Conservation (phyloP, 768 basidiomycete genomes). For the Clavulina sp. region DNA sequence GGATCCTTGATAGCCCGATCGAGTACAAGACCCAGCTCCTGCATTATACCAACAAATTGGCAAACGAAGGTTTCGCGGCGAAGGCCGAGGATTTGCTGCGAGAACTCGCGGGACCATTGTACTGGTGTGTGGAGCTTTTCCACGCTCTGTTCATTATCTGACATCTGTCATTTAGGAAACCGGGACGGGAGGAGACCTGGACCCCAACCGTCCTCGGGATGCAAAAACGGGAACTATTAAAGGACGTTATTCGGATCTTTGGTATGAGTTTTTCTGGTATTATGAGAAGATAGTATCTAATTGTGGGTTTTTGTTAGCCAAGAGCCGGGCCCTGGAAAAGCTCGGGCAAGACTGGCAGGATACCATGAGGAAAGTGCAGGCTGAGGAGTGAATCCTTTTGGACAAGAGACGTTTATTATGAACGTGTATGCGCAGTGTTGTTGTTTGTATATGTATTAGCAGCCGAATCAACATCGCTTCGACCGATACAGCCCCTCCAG, state of each 20-base stretch:
- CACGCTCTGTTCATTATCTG: background rate
- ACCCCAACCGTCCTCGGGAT: slow-evolving; percentile 49
- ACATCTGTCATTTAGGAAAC: slow-evolving; percentile 33
- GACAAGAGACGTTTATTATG: too few species aligned
- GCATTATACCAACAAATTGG: slow-evolving; percentile 67
- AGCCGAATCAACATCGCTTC: too few species aligned
- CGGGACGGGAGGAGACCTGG: slow-evolving; percentile 48
- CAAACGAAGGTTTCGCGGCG: slow-evolving; percentile 72
- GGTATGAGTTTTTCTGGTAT: slow-evolving; percentile 30
- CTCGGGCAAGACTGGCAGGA: slow-evolving; percentile 76
- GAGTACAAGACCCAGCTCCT: slow-evolving; percentile 70
- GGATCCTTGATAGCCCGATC: slow-evolving; percentile 54
- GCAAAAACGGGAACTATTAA: slow-evolving; percentile 64
- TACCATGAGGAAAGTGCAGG: slow-evolving; percentile 22
- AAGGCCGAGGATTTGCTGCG: slow-evolving; percentile 85
- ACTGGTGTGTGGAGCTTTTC: slow-evolving; percentile 39
- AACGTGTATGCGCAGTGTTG: too few species aligned
- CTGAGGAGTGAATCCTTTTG: background rate
- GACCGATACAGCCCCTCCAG: background rate
- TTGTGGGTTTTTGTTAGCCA: slow-evolving; percentile 26
- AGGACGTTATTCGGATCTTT: slow-evolving; percentile 62
- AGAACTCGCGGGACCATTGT: slow-evolving; percentile 80
- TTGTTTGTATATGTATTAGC: too few species aligned
- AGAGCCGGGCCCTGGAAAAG: slow-evolving; percentile 56
- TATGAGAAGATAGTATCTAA: background rate